Conservation (phyloP, 768 basidiomycete genomes). For the Ramaria rubella region DNA sequence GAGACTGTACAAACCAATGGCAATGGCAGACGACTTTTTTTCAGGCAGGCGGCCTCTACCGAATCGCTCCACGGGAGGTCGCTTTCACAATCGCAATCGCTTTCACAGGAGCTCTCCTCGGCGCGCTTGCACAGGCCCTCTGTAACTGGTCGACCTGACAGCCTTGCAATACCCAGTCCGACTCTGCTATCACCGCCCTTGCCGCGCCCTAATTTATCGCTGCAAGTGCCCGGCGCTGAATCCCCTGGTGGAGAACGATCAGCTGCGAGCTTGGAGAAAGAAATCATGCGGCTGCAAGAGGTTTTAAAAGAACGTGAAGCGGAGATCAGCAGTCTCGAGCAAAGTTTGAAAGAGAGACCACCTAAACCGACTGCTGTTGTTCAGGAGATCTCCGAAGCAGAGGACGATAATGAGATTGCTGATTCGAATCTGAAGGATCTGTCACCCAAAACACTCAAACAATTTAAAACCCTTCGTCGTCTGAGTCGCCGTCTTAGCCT, state of each 20-base stretch:
- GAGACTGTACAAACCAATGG: constrained; percentile 30
- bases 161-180: constrained; percentile 9
- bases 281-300: constrained; percentile 93
- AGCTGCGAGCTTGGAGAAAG: constrained; percentile 79
- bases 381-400: constrained; percentile 3
- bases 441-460: constrained; percentile 66
- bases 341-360: constrained; percentile 36
- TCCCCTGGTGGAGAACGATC: constrained; percentile 63
- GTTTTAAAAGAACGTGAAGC: constrained; percentile 85
- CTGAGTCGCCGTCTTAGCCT: constrained; percentile 46
- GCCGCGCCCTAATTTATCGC: constrained; percentile 30
- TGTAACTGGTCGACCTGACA: constrained; percentile 23
- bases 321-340: constrained; percentile 78
- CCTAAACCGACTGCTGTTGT: constrained; percentile 1
- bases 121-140: constrained; percentile 80
- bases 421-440: constrained; percentile 31
- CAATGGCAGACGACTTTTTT: constrained; percentile 67
- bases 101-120: constrained; percentile 94
- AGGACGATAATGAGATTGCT: constrained; percentile 5
- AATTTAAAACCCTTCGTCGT: constrained; percentile 68
- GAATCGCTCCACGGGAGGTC: constrained; percentile 90
- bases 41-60: constrained; percentile 79
- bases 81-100: constrained; percentile 89
- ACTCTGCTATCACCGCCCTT: constrained; percentile 35
- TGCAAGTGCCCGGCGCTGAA: constrained; percentile 27